Evolutionary conservation across 495 filamentous ascomycete species (phyloP).

Genomic region (Annulohypoxylon bovei): DNA sequence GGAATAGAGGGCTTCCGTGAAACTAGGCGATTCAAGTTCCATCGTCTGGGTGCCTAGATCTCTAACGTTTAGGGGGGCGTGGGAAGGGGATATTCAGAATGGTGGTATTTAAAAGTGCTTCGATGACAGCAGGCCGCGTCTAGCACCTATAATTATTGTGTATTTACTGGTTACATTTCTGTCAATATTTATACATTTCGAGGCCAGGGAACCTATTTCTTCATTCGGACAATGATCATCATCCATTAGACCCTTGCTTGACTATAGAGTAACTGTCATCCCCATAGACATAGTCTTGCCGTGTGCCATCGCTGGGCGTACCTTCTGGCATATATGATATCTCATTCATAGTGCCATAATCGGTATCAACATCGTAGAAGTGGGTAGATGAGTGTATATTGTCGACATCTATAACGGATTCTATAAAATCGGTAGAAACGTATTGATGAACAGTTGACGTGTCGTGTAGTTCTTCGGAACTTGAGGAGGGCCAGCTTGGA

Average conservation of each 20-base stretch:
- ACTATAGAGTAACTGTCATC: not conserved
- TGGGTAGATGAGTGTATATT: not conserved
- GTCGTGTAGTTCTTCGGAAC: not conserved
- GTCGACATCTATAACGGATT: not conserved
- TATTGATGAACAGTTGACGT: not conserved
- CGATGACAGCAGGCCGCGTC: slow-evolving; percentile 45
- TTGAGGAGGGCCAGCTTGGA: not conserved
- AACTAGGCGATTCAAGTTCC: not conserved
- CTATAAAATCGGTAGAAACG: not conserved
- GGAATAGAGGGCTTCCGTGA: not conserved
- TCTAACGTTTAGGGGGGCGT: not conserved
- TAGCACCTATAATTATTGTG: slow-evolving; percentile 39
- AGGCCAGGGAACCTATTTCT: not conserved
- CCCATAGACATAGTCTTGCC: not conserved
- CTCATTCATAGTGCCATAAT: not conserved
- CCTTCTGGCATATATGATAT: not conserved
- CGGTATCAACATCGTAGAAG: not conserved
- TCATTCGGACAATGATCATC: not conserved
- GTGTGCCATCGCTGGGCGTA: not conserved
- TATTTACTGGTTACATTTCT: slow-evolving; percentile 35
- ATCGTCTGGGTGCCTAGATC: not conserved
- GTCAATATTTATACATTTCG: slow-evolving; percentile 38
- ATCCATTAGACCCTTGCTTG: not conserved
- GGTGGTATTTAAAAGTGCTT: slow-evolving; percentile 33
- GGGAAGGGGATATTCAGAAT: slow-evolving; percentile 8